Evolutionary conservation across 2,329 filamentous ascomycete species (phyloP), one percentile per base, ranked within the genome.

Genomic region (Bipolaris victoriae): DNA sequence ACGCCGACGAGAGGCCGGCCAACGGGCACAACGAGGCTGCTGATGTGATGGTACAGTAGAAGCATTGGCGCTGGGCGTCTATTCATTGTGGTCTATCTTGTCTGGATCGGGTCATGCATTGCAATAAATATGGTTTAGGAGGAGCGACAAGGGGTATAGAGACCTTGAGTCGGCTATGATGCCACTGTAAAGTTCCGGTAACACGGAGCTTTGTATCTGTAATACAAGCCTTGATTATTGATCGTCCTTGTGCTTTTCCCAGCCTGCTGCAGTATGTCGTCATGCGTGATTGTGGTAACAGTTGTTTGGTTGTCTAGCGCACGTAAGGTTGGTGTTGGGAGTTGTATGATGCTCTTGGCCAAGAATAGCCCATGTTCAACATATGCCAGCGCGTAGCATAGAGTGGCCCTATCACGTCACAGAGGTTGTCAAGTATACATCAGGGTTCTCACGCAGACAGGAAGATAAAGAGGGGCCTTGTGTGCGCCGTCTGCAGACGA

Each of bases 31-130:
- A 74, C 18, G 77, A 77, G 35, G 66, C 73, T 31, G 67, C 49
- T 20, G 74, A 77, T 53, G 66, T 68, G 11, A 76, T 77, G 75
- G 71, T 75, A 22, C 68, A 70, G 26, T 65, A 65, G 49, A 47
- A 5, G 36, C 22, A 31, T 33, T 16, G 33, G 15, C 31, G 20
- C n/a, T 43, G 44, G 11, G 44, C 37, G 43, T 33, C 31, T 20
- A 24, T 11, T n/a, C 13, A 29, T 29, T 10, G 18, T 22, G 18
- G n/a, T 53, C 18, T 31, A 15, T 31, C 37, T 16, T 45, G 7
- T 6, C n/a, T 10, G 15, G 2, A 18, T 29, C 13, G 24, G 10
- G 16, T 6, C 33, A 10, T 47, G 36, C 13, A 31, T 13, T 49
- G 31, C 40, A 26, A 49, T 45, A 44, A 40, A 29, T 13, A 31